A percentile compares a stretch with the other conserved stretches of the same genome.
These are phyloP conservation scores for Nannochloropsis gaditana DNA, from an alignment of 108 stramenopile species.

Conservation along the genomic window DNA sequence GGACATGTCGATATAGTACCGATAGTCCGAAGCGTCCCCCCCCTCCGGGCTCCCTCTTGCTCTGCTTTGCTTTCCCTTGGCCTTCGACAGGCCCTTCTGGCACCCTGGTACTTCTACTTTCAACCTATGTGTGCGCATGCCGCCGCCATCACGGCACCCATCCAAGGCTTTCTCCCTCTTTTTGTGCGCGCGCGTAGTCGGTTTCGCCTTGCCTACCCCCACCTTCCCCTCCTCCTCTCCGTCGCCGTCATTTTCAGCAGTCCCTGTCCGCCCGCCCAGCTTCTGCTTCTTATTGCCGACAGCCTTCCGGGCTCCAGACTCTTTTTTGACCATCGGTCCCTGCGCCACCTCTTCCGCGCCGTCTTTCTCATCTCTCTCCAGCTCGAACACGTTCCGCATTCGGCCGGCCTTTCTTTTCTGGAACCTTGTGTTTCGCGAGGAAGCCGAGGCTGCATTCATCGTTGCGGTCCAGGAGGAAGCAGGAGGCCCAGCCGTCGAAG, in stretches of 20 bases:
- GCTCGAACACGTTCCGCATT: not conserved
- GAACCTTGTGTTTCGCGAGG: too few relatives aligned
- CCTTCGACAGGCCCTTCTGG: not conserved
- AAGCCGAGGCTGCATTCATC: too few relatives aligned
- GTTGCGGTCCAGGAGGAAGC: too few relatives aligned
- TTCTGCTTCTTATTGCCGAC: not conserved
- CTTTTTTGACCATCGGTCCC: not conserved
- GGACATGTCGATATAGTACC: not conserved
- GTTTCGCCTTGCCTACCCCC: too few relatives aligned
- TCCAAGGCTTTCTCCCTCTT: not conserved
- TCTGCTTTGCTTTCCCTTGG: not conserved
- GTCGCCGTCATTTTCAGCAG: not conserved
- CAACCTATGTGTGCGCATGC: not conserved
- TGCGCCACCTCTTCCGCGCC: not conserved
- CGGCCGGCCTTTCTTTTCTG: not conserved
- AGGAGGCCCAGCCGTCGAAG: too few relatives aligned
- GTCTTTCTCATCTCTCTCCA: not conserved
- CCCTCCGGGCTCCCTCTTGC: conserved; percentile 11
- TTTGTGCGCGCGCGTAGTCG: not conserved
- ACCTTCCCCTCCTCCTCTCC: not conserved
- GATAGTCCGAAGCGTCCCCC: not conserved
- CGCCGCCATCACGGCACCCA: not conserved
- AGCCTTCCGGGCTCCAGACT: not conserved
- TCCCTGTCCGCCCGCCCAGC: not conserved
- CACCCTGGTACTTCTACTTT: not conserved